Evolutionary conservation across 1,284 basidiomycete species (phyloP).

Genomic region (Sphagnurus paluster): DNA sequence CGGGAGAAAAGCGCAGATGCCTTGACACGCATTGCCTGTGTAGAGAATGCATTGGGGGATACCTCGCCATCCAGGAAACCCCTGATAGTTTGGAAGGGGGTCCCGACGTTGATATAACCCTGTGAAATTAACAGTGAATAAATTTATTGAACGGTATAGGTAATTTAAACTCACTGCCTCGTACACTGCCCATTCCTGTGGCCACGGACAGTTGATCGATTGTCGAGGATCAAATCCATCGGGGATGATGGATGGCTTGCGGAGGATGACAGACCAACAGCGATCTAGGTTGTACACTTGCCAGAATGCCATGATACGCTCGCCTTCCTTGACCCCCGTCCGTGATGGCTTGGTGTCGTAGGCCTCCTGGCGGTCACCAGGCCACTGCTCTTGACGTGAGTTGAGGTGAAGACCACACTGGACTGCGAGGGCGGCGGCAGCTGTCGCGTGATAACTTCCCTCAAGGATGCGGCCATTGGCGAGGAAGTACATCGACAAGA

Average conservation of each 20-base stretch:
- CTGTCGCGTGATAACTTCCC: slow-evolving; percentile 70
- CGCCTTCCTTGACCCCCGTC: slow-evolving; percentile 56
- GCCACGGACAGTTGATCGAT: slow-evolving; percentile 67
- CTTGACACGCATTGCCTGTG: slow-evolving; percentile 65
- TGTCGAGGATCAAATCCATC: slow-evolving; percentile 46
- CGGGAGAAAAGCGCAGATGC: slow-evolving; percentile 72
- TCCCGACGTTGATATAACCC: slow-evolving; percentile 55
- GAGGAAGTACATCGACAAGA: slow-evolving; percentile 72
- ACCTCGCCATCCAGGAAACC: slow-evolving; percentile 62
- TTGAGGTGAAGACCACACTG: slow-evolving; percentile 66
- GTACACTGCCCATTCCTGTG: slow-evolving; percentile 58
- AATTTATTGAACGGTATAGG: neutral
- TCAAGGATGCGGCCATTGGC: slow-evolving; percentile 72
- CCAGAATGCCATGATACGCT: slow-evolving; percentile 71
- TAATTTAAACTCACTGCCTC: slow-evolving; percentile 44
- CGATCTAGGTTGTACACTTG: slow-evolving; percentile 68
- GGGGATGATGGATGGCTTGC: slow-evolving; percentile 54
- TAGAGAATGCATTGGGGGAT: slow-evolving; percentile 57
- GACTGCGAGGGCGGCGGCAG: slow-evolving; percentile 64
- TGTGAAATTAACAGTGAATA: slow-evolving; percentile 25
- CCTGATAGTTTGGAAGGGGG: slow-evolving; percentile 56
- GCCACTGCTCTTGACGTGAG: slow-evolving; percentile 34
- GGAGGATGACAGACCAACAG: slow-evolving; percentile 63
- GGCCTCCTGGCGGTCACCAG: slow-evolving; percentile 34
- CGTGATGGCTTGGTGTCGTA: slow-evolving; percentile 57